Base-by-base conservation (phyloP, 371 early-diverging fungal genomes). In the Dinochytrium kinnereticum region DNA sequence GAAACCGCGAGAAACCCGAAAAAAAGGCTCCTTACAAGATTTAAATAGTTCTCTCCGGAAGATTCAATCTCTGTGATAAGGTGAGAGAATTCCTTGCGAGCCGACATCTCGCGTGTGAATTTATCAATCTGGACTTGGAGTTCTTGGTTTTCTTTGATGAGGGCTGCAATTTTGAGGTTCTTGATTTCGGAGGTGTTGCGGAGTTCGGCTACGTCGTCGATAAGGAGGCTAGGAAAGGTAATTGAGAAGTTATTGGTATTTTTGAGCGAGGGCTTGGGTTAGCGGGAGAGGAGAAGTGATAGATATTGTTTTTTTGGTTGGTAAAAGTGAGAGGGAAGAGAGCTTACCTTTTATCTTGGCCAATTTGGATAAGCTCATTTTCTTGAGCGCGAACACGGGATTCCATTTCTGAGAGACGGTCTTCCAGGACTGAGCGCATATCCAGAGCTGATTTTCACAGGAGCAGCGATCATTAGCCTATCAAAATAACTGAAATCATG, bases 291-390 rank as follows among this genome's bases (percentile, higher is more conserved):
- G n/a, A n/a, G n/a, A n/a, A n/a, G n/a, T n/a, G n/a, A n/a, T n/a
- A n/a, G n/a, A n/a, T n/a, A n/a, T n/a, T n/a, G n/a, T n/a, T n/a
- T n/a, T 70, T 33, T 17, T 10, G 31, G 13, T 71, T 70, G 17
- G n/a, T n/a, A n/a, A n/a, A n/a, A n/a, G n/a, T 44, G 59, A 73
- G 51, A 75, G 57, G 50, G 51, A n/a, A 40, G 13, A 70, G 17
- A 13, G 15, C n/a, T 19, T 53, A 84, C 81, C 83, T 75, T 55
- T 85, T 85, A 71, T 85, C 85, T 69, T 85, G 85, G 0, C 81
- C 81, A 30, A 85, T 44, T 68, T 82, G 80, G 49, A 83, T 78
- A 19, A 85, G 67, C 39, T 83, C 80, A 13, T 68, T 64, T 61
- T 81, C 80, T 70, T 80, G 78, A 10, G 70, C 53, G 15, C 70